Evolutionary conservation across 2,329 filamentous ascomycete species (phyloP).

Genomic region (Trichoderma polysporum): DNA sequence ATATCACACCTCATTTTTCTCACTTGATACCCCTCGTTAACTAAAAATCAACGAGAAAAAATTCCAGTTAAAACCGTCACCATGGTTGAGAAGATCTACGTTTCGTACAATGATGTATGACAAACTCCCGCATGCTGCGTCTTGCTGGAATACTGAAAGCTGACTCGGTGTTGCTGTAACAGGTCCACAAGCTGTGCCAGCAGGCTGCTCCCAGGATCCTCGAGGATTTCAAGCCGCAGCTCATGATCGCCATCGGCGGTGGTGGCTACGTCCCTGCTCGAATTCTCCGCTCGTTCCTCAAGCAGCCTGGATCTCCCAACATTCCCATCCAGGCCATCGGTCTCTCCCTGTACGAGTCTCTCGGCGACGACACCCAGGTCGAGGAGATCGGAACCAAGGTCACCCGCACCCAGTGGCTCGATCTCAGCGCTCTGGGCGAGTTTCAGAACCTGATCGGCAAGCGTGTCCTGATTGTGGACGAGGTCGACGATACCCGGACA

Average conservation of each 20-base stretch:
- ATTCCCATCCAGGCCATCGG: conserved; percentile 99
- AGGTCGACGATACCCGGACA: conserved; percentile 93
- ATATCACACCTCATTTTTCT: not conserved
- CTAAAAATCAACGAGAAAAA: not conserved
- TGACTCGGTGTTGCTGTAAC: conserved; percentile 15
- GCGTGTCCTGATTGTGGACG: conserved; percentile 88
- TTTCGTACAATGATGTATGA: conserved; percentile 87
- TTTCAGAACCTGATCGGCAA: conserved; percentile 90
- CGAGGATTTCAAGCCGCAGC: conserved; percentile 81
- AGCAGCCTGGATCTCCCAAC: conserved; percentile 80
- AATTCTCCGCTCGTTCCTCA: conserved; percentile 96
- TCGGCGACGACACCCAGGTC: conserved; percentile 54
- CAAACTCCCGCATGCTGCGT: not conserved
- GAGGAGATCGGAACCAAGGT: conserved; percentile 90
- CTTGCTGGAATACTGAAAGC: not conserved
- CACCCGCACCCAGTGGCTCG: conserved; percentile 97
- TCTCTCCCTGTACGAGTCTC: conserved; percentile 90
- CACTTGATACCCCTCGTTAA: conserved; percentile 22
- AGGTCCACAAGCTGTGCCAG: conserved; percentile 98
- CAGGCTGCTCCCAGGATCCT: conserved; percentile 79
- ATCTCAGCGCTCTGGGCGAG: conserved; percentile 76
- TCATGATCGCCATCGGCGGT: conserved; percentile 98
- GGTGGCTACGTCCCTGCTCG: conserved; percentile 96
- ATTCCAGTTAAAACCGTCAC: conserved; percentile 36
- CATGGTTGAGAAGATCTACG: conserved; percentile 83